These are phyloP conservation scores for Aspergillus bridgeri DNA, from an alignment of 495 filamentous ascomycete species.

Conservation along the genomic window DNA sequence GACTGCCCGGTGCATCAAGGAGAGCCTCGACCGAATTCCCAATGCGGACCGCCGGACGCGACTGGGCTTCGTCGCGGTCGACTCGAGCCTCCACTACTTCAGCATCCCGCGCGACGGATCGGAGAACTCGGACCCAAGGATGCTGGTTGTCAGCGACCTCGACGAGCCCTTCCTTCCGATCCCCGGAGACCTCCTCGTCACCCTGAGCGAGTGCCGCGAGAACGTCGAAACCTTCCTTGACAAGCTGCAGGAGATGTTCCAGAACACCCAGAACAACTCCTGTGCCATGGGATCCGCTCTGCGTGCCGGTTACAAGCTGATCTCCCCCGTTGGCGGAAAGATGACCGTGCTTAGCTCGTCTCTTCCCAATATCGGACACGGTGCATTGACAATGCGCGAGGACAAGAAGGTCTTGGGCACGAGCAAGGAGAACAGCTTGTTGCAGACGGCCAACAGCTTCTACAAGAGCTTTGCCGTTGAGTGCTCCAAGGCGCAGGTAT, in stretches of 20 bases:
- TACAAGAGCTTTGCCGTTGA: slow-evolving; percentile 99
- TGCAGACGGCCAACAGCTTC: slow-evolving; percentile 91
- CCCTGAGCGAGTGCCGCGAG: slow-evolving; percentile 79
- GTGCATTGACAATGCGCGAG: slow-evolving; percentile 89
- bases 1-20: slow-evolving; percentile 86
- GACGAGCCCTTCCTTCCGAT: slow-evolving; percentile 97
- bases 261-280: slow-evolving; percentile 78
- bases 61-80: slow-evolving; percentile 92
- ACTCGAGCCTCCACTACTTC: slow-evolving; percentile 95
- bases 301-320: slow-evolving; percentile 90
- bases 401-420: slow-evolving; percentile 96
- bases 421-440: slow-evolving; percentile 77
- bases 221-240: slow-evolving; percentile 89
- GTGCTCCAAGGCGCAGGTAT: slow-evolving; percentile 97
- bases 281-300: slow-evolving; percentile 93
- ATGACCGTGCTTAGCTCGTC: slow-evolving; percentile 85
- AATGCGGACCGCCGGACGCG: slow-evolving; percentile 92
- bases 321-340: slow-evolving; percentile 90
- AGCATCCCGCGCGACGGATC: slow-evolving; percentile 83
- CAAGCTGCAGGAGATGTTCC: slow-evolving; percentile 95
- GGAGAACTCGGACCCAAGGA: slow-evolving; percentile 74
- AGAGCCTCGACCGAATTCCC: slow-evolving; percentile 93
- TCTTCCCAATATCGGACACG: slow-evolving; percentile 85
- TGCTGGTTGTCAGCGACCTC: slow-evolving; percentile 93
- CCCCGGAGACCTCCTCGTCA: slow-evolving; percentile 88